phyloP scores from a whole-genome alignment of 345 rosid species.

The Eucalyptus pumila region DNA sequence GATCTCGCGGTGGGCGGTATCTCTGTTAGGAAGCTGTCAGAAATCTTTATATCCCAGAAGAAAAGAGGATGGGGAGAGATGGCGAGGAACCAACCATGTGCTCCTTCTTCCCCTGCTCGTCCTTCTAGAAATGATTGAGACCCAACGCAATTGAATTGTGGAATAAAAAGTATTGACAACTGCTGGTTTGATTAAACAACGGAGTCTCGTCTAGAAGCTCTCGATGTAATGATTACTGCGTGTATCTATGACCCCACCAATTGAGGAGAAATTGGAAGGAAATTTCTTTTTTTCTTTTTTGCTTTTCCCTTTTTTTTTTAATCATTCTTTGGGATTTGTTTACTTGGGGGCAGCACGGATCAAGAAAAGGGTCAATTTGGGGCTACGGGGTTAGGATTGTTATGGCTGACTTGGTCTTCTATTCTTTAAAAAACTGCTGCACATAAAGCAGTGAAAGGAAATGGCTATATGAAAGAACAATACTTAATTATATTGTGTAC shows the following conservation, averaged over 20 bases:
- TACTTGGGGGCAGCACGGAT: not conserved
- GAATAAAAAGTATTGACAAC: not conserved
- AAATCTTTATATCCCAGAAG: not conserved
- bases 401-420: not conserved
- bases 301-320: rapidly evolving
- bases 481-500: not conserved
- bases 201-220: not conserved
- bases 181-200: not conserved
- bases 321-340: not conserved
- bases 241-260: not conserved
- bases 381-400: not conserved
- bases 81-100: not conserved
- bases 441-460: not conserved
- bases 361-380: not conserved
- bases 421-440: not conserved
- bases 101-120: not conserved
- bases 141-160: not conserved
- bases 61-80: not conserved
- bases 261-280: not conserved
- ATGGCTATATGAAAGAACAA: not conserved
- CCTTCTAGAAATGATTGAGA: not conserved
- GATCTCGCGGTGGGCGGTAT: not conserved
- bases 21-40: not conserved
- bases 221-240: not conserved
- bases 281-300: not conserved